Evolutionary conservation across 495 filamentous ascomycete genomes (phyloP), one percentile per base, ranked within the genome.

Genomic region (Recurvomyces mirabilis): DNA sequence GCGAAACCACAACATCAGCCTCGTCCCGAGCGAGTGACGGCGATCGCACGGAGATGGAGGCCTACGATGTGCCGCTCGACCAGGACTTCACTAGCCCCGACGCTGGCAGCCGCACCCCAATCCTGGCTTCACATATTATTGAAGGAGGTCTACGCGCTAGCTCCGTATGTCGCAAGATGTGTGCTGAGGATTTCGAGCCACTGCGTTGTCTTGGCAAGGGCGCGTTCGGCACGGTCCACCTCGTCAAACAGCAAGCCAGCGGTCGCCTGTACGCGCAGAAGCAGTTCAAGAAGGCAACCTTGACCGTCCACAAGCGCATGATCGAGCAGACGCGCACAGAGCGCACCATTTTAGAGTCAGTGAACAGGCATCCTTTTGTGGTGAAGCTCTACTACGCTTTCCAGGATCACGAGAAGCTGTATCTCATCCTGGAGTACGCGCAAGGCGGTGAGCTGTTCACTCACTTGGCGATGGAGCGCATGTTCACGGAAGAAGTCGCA

Each of bases 371-470:
- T 57, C 88, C 91, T 0, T 96, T 95, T 55, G 85, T 98, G 20
- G 91, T 98, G 29, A 96, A 95, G 58, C 72, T 98, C 10, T 98
- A 81, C 67, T 98, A 98, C 58, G 91, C 91, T 19, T 98, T 98
- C 65, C 91, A 98, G 63, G 93, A 98, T 62, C 88, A 82, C 50
- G 86, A 94, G 68, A 98, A 94, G 65, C 78, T 98, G 10, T 98
- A 98, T 61, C 69, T 98, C 23, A 96, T 98, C 55, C 77, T 98
- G 30, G 89, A 98, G 62, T 98, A 98, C 60, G 91, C 91, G n/a
- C 81, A 94, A 60, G 91, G 91, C 30, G 91, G 91, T 25, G 91
- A 98, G 61, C 70, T 98, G 12, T 98, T 98, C 61, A 78, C 77
- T 13, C 87, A 95, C 52, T 73, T 98, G 10, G 83, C 76, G 28